A percentile compares a stretch with the other conserved stretches of the same genome.
phyloP scores from a whole-genome alignment of 2,329 filamentous ascomycete species.

The Neophaeococcomyces mojaviensis region DNA sequence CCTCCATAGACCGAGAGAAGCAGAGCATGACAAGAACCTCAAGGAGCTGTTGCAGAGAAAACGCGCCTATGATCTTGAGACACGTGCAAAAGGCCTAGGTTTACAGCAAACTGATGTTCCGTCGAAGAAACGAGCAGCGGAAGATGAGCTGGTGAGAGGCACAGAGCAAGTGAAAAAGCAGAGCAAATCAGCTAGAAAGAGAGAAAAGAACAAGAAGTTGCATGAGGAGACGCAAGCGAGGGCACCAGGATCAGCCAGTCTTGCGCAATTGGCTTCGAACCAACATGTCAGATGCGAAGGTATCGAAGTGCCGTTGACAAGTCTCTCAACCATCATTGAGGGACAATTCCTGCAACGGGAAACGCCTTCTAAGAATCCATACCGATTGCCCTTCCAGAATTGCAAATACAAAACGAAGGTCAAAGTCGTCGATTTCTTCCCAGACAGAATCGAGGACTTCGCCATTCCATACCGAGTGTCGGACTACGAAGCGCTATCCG shows the following conservation, averaged over 20 bases:
- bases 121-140: not conserved
- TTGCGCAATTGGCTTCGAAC: slow-evolving; percentile 11
- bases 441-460: slow-evolving; percentile 64
- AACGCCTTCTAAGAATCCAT: slow-evolving; percentile 37
- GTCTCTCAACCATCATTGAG: slow-evolving; percentile 44
- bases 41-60: slow-evolving; percentile 57
- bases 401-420: slow-evolving; percentile 59
- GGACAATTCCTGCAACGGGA: slow-evolving; percentile 39
- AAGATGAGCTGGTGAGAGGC: not conserved
- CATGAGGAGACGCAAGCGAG: not conserved
- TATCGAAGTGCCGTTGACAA: slow-evolving; percentile 33
- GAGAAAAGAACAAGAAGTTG: slow-evolving; percentile 19
- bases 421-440: slow-evolving; percentile 76
- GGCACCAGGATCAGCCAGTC: not conserved
- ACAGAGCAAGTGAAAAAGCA: slow-evolving; percentile 14
- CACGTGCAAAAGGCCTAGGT: not conserved
- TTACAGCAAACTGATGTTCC: not conserved
- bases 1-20: slow-evolving; percentile 37
- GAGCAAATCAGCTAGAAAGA: slow-evolving; percentile 15
- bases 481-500: slow-evolving; percentile 46
- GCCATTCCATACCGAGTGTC: slow-evolving; percentile 42
- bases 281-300: slow-evolving; percentile 42
- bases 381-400: slow-evolving; percentile 64
- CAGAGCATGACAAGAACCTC: slow-evolving; percentile 39
- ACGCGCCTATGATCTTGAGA: slow-evolving; percentile 44